These are phyloP conservation scores for Ettlia oleoabundans DNA, from an alignment of 139 green algal species.

Conservation along the genomic window DNA sequence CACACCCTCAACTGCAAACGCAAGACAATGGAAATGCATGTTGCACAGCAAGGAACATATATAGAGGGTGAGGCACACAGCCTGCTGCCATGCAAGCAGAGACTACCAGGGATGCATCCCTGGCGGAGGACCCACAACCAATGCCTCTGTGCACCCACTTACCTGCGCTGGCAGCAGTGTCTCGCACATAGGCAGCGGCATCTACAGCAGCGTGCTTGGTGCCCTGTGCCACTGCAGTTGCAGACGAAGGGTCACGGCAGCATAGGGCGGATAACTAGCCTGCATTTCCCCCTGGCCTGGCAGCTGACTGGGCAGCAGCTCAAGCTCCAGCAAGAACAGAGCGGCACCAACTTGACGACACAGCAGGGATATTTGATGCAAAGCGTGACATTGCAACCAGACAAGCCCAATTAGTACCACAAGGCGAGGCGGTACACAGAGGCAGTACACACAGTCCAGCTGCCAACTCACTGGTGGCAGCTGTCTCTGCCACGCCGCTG, in stretches of 20 bases:
- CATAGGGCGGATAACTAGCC: no score
- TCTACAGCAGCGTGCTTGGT: neutral
- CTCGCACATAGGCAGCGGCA: neutral
- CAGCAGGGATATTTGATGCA: no score
- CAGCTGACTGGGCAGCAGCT: no score
- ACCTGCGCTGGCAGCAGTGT: slow-evolving; percentile 1
- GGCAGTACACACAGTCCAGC: neutral
- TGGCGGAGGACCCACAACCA: no score
- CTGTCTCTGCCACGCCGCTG: neutral
- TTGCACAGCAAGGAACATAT: no score
- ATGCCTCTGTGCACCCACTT: neutral
- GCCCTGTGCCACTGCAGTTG: slow-evolving; percentile 18
- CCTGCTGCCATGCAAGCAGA: neutral
- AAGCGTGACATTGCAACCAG: no score
- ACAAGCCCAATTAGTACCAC: no score
- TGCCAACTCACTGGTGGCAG: slow-evolving; percentile 17
- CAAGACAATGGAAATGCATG: no score
- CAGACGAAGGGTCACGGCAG: no score
- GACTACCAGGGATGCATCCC: neutral
- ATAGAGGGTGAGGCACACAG: neutral
- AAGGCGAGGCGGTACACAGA: neutral
- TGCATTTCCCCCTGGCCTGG: no score
- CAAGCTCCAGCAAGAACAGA: no score
- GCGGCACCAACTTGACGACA: no score
- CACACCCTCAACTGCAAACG: neutral